A percentile compares a stretch with the other conserved stretches of the same genome.
phyloP scores from a whole-genome alignment of 768 basidiomycete genomes.

The Tulasnella sp. region DNA sequence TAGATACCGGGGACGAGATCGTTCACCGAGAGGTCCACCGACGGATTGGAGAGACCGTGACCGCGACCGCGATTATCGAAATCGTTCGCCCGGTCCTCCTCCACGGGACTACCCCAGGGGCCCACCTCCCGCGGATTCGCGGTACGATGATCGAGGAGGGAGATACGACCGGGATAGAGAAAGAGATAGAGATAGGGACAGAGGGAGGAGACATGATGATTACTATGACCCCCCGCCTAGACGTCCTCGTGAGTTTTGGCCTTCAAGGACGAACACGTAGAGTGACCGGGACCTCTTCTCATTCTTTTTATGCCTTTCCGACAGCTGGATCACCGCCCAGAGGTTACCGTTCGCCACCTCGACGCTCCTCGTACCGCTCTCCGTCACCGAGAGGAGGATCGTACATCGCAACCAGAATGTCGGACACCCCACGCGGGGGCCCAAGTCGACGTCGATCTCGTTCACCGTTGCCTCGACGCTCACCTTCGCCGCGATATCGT shows the following conservation, averaged over 20 bases:
- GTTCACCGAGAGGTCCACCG: not conserved
- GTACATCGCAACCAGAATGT: not conserved
- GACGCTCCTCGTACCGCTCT: conserved; percentile 2
- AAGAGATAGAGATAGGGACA: not conserved
- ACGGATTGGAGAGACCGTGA: not conserved
- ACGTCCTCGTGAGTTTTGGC: not conserved
- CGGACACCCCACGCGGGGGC: not conserved
- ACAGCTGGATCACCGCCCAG: not conserved
- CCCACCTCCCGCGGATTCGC: not conserved
- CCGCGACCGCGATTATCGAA: not conserved
- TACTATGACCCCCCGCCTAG: conserved; percentile 5
- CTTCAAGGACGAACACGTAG: no score
- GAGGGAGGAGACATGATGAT: not conserved
- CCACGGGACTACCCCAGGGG: not conserved
- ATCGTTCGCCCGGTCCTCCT: not conserved
- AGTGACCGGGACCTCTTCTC: no score
- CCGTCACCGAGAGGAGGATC: not conserved
- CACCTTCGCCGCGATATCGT: not conserved
- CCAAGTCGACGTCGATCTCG: not conserved
- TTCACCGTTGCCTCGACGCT: not conserved
- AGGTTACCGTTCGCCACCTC: not conserved
- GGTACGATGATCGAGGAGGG: not conserved
- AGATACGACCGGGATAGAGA: not conserved
- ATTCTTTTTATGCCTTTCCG: no score
- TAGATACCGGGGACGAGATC: not conserved